phyloP scores from a whole-genome alignment of 208 protist species.

The Leishmania martiniquensis region DNA sequence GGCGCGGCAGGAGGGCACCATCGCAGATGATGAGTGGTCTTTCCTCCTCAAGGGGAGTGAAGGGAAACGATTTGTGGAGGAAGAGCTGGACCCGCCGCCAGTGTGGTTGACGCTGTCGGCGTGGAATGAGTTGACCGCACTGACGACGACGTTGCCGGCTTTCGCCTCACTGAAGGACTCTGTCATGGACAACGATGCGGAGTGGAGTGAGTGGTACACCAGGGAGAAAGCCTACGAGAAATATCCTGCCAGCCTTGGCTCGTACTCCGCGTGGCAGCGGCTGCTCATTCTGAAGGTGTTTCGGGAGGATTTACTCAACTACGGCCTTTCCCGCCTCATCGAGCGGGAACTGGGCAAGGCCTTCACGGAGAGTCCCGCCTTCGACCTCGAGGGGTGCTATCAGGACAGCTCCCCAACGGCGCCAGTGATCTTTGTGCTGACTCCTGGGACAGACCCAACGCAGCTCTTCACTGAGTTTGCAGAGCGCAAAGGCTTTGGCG shows the following conservation, averaged over 20 bases:
- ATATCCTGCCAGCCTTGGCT: slow-evolving; percentile 45
- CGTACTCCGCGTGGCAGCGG: slow-evolving; percentile 71
- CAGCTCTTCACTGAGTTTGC: slow-evolving; percentile 94
- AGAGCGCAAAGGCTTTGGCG: slow-evolving; percentile 89
- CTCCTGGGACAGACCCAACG: slow-evolving; percentile 94
- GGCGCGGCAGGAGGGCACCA: slow-evolving; percentile 62
- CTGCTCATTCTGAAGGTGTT: slow-evolving; percentile 91
- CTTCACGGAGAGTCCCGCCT: slow-evolving; percentile 92
- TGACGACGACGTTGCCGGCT: slow-evolving; percentile 76
- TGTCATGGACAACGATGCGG: slow-evolving; percentile 80
- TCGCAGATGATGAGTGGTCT: slow-evolving; percentile 84
- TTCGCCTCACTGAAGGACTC: slow-evolving; percentile 89
- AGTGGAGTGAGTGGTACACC: slow-evolving; percentile 92
- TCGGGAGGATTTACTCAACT: slow-evolving; percentile 91
- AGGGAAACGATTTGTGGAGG: slow-evolving; percentile 66
- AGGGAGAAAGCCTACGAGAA: slow-evolving; percentile 83
- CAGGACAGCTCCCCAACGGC: slow-evolving; percentile 86
- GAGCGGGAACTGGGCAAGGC: slow-evolving; percentile 80
- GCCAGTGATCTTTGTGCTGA: slow-evolving; percentile 96
- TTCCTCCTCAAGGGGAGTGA: slow-evolving; percentile 92
- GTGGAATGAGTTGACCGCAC: slow-evolving; percentile 94
- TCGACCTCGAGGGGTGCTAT: slow-evolving; percentile 93
- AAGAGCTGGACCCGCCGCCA: slow-evolving; percentile 75
- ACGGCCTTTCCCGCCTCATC: slow-evolving; percentile 84
- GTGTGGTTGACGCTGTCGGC: slow-evolving; percentile 86